A percentile compares a stretch with the other conserved stretches of the same genome.
Evolutionary conservation across 2,329 filamentous ascomycete genomes (phyloP).

Genomic region (Fusarium neocosmosporiellum): DNA sequence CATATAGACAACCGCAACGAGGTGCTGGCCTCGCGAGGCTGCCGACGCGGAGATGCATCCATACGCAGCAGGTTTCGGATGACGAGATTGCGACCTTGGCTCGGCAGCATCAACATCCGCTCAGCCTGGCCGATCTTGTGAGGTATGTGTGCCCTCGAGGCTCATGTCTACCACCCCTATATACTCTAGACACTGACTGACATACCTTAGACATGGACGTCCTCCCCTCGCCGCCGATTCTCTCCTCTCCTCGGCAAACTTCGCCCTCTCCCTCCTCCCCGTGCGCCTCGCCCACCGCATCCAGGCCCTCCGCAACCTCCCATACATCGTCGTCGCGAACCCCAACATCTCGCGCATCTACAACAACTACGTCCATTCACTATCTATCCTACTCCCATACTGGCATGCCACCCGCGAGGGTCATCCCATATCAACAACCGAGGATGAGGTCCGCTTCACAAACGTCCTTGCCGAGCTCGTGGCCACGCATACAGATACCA

Average conservation of each 20-base stretch:
- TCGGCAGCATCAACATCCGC: constrained; percentile 78
- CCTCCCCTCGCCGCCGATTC: constrained; percentile 85
- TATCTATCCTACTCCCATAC: constrained; percentile 91
- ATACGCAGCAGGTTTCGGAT: constrained; percentile 64
- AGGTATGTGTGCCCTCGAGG: constrained; percentile 65
- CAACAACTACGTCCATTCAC: constrained; percentile 93
- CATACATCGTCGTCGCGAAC: constrained; percentile 98
- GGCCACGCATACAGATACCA: constrained; percentile 92
- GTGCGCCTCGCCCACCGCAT: constrained; percentile 94
- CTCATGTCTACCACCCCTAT: background rate
- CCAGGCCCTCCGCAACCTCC: constrained; percentile 90
- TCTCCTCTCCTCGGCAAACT: constrained; percentile 91
- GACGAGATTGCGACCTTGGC: constrained; percentile 84
- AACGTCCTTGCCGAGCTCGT: constrained; percentile 96
- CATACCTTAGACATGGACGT: constrained; percentile 70
- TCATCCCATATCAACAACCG: constrained; percentile 66
- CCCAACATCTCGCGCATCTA: constrained; percentile 95
- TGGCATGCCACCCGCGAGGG: constrained; percentile 59
- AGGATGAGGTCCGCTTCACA: constrained; percentile 92
- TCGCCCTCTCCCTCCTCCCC: constrained; percentile 91
- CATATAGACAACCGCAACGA: constrained; percentile 1
- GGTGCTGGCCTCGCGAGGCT: background rate
- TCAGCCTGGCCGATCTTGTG: constrained; percentile 89
- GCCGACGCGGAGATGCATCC: constrained; percentile 22
- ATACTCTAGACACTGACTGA: no score